Conservation (phyloP, 208 protist species). For the Acanthamoeba lenticulata region DNA sequence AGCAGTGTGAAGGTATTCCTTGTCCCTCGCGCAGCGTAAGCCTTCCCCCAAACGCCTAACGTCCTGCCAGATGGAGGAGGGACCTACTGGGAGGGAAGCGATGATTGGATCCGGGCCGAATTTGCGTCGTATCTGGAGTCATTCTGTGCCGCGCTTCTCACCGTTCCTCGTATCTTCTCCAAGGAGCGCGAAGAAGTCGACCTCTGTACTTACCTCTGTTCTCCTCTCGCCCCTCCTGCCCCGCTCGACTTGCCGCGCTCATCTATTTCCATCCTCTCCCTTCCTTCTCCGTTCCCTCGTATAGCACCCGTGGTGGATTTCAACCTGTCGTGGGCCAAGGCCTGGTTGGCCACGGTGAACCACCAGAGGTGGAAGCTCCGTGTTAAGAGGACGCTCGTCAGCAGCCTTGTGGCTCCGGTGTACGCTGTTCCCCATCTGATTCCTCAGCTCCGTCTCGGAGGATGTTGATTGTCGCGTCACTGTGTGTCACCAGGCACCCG, state of each 20-base stretch:
- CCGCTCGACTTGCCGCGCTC: not conserved
- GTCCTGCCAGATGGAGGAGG: not conserved
- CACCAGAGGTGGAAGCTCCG: not conserved
- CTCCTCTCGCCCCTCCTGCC: not conserved
- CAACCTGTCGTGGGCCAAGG: conserved; percentile 23
- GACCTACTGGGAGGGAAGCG: conserved; percentile 52
- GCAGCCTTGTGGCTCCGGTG: not conserved
- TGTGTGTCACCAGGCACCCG: not conserved
- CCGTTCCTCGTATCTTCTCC: not conserved
- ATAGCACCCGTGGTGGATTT: conserved; percentile 32
- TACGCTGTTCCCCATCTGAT: not conserved
- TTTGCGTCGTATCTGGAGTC: conserved; percentile 35
- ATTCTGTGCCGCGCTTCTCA: conserved; percentile 42
- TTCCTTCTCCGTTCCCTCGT: not conserved
- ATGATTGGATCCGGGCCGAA: conserved; percentile 42
- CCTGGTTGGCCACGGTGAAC: conserved; percentile 37
- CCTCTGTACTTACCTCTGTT: not conserved
- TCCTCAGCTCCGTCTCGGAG: not conserved
- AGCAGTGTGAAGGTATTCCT: not conserved
- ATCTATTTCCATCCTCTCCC: not conserved
- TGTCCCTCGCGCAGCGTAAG: too few species aligned
- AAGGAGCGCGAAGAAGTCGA: conserved; percentile 5
- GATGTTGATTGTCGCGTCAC: too few species aligned
- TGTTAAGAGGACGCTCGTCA: not conserved
- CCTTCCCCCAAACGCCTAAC: not conserved